Evolutionary conservation across 2,329 filamentous ascomycete genomes (phyloP).

Genomic region (Fusarium foetens): DNA sequence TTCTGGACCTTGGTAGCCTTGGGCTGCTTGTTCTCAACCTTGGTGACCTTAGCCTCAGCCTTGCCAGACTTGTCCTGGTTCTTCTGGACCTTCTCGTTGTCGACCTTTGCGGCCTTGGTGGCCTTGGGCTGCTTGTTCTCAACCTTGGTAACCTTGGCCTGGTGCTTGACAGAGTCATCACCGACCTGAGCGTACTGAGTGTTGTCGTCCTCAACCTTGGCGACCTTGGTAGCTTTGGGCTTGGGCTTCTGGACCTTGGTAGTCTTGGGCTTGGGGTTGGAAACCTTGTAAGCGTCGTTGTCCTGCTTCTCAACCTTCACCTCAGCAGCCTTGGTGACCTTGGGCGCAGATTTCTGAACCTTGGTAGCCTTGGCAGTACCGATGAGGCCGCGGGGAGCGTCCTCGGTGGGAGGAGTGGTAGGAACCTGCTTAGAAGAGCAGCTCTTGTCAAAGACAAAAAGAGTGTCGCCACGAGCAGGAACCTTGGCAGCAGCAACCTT

Average conservation of each 20-base stretch:
- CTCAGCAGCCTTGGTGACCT: background rate
- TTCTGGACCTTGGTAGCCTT: background rate
- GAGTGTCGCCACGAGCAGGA: background rate
- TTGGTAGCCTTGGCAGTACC: background rate
- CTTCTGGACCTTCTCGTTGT: background rate
- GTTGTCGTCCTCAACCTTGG: background rate
- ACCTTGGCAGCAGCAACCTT: slow-evolving; percentile 10
- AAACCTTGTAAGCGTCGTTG: background rate
- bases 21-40: background rate
- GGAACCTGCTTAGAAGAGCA: slow-evolving; percentile 16
- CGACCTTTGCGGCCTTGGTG: background rate
- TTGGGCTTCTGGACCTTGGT: background rate
- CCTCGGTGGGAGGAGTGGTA: background rate
- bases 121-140: background rate
- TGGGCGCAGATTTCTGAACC: background rate
- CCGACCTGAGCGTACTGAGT: background rate
- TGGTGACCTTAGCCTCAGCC: background rate
- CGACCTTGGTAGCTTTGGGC: background rate
- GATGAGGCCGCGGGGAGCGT: background rate
- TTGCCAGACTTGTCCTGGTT: background rate
- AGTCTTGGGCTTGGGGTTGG: background rate
- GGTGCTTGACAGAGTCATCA: background rate
- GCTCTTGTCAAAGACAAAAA: background rate
- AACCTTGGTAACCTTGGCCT: background rate
- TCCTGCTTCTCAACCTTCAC: background rate